Conservation (phyloP, 208 protist genomes). For the Plasmodiophora brassicae region DNA sequence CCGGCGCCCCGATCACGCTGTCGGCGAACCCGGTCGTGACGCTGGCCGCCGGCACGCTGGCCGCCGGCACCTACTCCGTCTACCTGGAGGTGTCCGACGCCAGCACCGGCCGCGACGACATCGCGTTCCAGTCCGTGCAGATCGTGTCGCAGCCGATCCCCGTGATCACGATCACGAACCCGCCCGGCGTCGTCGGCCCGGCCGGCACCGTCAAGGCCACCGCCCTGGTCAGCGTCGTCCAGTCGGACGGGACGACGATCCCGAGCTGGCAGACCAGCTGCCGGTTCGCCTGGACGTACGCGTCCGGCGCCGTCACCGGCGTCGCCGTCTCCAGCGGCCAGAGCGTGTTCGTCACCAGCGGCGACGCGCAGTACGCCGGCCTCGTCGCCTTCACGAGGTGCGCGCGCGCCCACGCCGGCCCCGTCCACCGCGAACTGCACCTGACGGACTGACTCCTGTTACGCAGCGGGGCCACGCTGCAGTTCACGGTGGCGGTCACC, state of each 20-base stretch:
- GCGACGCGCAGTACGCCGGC: too few species aligned
- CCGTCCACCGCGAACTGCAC: background rate
- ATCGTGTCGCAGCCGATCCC: slow-evolving; percentile 20
- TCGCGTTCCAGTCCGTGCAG: background rate
- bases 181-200: background rate
- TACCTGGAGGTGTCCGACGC: slow-evolving; percentile 15
- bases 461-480: background rate
- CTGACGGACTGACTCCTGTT: background rate
- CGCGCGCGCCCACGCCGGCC: background rate
- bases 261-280: background rate
- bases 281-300: background rate
- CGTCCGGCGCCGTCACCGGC: too few species aligned
- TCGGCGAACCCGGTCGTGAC: background rate
- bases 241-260: background rate
- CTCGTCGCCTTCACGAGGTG: background rate
- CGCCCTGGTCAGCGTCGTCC: background rate
- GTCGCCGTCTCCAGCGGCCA: background rate
- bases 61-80: background rate
- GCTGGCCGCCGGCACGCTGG: background rate
- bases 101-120: background rate
- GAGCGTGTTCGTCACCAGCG: background rate
- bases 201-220: background rate
- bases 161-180: background rate
- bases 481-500: background rate
- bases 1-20: background rate